Base-by-base conservation (phyloP, 495 filamentous ascomycete species). In the Hypomontagnella monticulosa region DNA sequence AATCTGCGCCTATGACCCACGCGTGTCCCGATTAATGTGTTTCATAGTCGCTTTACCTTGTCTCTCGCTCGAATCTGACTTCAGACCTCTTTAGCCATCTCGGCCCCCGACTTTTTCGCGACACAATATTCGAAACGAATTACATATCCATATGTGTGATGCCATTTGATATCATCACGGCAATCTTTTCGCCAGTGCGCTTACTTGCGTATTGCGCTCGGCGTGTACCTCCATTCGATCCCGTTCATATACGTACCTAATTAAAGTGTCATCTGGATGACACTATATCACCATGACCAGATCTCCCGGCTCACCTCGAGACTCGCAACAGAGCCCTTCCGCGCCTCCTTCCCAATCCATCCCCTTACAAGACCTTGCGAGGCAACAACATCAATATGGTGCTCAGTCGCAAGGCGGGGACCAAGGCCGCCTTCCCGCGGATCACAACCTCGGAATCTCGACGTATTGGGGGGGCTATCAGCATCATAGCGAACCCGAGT, bases 341-440 rank as follows among this genome's bases (percentile, higher is more conserved):
- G 70, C 80, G 58, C 64, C 83, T 37, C 74, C 85, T 32, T 78
- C 84, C 48, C 89, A 92, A 61, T 89, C 89, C 40, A 96, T 97
- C 76, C 92, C 93, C 46, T 80, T 97, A 47, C 89, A 90, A 74
- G 88, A 96, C 74, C 87, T 97, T 47, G 86, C 87, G 30, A 83
- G 85, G 53, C 78, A 84, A 33, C 82, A 85, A 43, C 84, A 83
- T 59, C 78, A 81, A 14, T 67, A 61, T 43, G 74, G 69, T 41
- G 58, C 57, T 41, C 70, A 78, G 30, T 70, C 74, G 52, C 73
- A 66, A 47, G 63, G 62, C 32, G 76, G 70, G 20, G 63, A 66
- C 20, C 69, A 75, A 20, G 71, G 71, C 36, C 72, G 70, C 11
- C 57, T 61, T 34, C 62, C 54, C 20, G 55, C 67, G 61, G 62